Evolutionary conservation across 257 asterid genomes (phyloP).

Genomic region (Agastache rugosa): DNA sequence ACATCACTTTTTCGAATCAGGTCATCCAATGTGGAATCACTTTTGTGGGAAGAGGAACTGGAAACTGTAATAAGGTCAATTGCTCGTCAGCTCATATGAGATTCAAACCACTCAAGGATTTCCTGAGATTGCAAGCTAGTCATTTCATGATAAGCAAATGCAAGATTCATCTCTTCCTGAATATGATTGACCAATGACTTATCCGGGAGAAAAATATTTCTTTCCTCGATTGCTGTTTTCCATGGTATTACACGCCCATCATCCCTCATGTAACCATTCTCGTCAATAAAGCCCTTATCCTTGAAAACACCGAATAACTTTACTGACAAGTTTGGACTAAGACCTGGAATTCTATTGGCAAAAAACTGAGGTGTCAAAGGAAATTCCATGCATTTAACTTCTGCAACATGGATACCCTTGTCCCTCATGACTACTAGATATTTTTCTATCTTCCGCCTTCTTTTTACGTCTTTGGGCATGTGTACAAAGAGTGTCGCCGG

Average conservation of each 20-base stretch:
- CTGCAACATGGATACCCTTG: conserved; percentile 71
- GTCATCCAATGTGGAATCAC: conserved; percentile 21
- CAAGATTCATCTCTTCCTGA: conserved; percentile 98
- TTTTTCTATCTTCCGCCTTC: conserved; percentile 63
- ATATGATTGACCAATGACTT: conserved; percentile 67
- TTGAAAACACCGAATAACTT: conserved; percentile 56
- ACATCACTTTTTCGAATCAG: conserved; percentile 25
- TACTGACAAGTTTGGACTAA: conserved; percentile 53
- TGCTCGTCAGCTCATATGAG: conserved; percentile 61
- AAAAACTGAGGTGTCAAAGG: conserved; percentile 69
- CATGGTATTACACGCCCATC: conserved; percentile 85
- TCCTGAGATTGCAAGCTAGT: conserved; percentile 80
- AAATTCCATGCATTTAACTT: conserved; percentile 76
- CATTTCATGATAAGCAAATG: conserved; percentile 96
- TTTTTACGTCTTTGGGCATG: conserved; percentile 91
- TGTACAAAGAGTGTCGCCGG: conserved; percentile 92
- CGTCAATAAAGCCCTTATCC: conserved; percentile 71
- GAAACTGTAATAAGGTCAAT: conserved; percentile 11
- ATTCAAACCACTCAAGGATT: conserved; percentile 83
- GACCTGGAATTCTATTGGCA: conserved; percentile 69
- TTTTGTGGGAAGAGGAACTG: conserved; percentile 14
- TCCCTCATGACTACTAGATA: conserved; percentile 58
- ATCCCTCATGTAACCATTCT: conserved; percentile 80
- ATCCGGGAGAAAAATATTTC: conserved; percentile 57
- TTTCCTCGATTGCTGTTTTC: conserved; percentile 70